Base-by-base conservation (phyloP, 768 basidiomycete species). In the Lyophyllum semitale region DNA sequence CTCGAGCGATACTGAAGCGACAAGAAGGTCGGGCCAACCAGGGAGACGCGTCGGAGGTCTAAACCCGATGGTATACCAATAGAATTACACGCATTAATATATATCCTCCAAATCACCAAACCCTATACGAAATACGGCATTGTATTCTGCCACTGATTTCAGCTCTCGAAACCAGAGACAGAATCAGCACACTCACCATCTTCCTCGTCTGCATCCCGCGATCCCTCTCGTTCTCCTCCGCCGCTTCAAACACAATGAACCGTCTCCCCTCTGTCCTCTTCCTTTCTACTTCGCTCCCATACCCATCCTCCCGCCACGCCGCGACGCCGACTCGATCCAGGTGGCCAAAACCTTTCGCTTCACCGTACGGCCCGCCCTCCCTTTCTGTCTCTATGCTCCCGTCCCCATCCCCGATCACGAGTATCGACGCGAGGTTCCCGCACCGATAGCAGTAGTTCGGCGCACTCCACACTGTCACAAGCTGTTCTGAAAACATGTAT, bases 401-500 rank as follows among this genome's bases (percentile, higher is more conserved):
- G 4, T 55, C 56, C 5, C 48, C 80, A 47, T 88, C 91, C 51
- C 82, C 79, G 13, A 97, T 82, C 1, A 89, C 93, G 76, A 98
- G 81, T 60, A 98, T 93, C 29, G 88, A 88, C 0, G 95, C 95
- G 73, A 92, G 79, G 60, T 98, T 98, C 15, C 95, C 93, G 65
- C 93, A 93, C 27, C 77, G 71, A 57, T 81, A 83, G 57, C 79
- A 95, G 67, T 93, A 93, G 65, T 93, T 95, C 27, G 92, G 91
- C 47, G 93, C 93, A 5, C 85, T 88, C 93, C 93, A 96, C 9
- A 96, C 93, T 0, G 93, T 96, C 12, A 95, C 93, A 18, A 96
- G 89, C 59, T 87, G 81, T 58, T 88, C 84, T 66, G 97, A 91
- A 63, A 98, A 97, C 96, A 98, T 96, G 68, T 95, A 88, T 74